A percentile compares a stretch with the other conserved stretches of the same genome.
phyloP scores from a whole-genome alignment of 805 yeast species.

The Ogataea nonfermentans region DNA sequence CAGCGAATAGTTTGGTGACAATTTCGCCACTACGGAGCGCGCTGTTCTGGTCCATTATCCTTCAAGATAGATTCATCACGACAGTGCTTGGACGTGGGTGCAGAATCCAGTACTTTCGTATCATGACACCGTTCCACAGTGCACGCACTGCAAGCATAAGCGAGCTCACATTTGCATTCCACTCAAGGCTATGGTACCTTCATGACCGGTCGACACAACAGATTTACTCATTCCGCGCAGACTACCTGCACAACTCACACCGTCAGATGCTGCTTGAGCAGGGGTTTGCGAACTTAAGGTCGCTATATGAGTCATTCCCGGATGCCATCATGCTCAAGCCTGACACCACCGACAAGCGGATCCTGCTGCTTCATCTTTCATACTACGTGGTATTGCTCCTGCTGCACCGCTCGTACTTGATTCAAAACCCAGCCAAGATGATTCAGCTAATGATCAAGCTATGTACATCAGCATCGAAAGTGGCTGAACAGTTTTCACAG shows the following conservation, averaged over 20 bases:
- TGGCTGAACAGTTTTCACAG: conserved; percentile 20
- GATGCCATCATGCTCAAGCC: conserved; percentile 8
- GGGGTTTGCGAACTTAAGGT: conserved; percentile 27
- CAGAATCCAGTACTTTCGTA: conserved; percentile 34
- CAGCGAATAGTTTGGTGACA: conserved; percentile 6
- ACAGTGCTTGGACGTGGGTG: conserved; percentile 36
- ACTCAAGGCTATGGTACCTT: conserved; percentile 33
- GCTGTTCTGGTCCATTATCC: conserved; percentile 33
- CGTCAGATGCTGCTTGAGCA: conserved; percentile 30
- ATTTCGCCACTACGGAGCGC: conserved; percentile 23
- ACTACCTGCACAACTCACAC: conserved; percentile 34
- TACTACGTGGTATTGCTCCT: conserved; percentile 29
- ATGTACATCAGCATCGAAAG: conserved; percentile 24
- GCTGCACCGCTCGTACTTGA: conserved; percentile 33
- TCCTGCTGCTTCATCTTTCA: conserved; percentile 31
- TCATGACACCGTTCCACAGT: conserved; percentile 30
- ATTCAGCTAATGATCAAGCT: conserved; percentile 26
- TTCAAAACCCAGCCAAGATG: conserved; percentile 30
- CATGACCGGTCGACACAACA: conserved; percentile 34
- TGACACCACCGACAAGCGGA: conserved; percentile 19
- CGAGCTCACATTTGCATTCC: conserved; percentile 30
- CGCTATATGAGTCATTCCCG: conserved; percentile 28
- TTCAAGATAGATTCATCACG: conserved; percentile 35
- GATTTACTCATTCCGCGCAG: conserved; percentile 36
- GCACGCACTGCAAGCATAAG: conserved; percentile 20